Percentiles rank a stretch among this genome's conserved stretches.
These are phyloP conservation scores for Vaccinium myrtillus DNA, from an alignment of 148 eudicot genomes.

Conservation along the genomic window DNA sequence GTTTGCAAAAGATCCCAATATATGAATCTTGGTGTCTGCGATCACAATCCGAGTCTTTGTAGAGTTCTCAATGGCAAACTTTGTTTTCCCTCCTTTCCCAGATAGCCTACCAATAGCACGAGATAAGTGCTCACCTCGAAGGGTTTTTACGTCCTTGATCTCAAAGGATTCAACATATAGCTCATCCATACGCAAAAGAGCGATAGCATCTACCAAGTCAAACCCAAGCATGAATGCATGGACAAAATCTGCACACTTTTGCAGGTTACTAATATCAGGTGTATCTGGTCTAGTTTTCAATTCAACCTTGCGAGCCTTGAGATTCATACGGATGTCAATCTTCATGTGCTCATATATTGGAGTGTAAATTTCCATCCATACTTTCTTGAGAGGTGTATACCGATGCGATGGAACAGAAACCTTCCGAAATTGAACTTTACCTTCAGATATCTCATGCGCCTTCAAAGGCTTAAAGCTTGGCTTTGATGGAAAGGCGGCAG, in stretches of 20 bases:
- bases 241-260: slow-evolving; percentile 78
- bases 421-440: slow-evolving; percentile 60
- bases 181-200: slow-evolving; percentile 69
- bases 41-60: slow-evolving; percentile 82
- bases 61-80: slow-evolving; percentile 84
- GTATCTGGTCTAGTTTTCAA: slow-evolving; percentile 71
- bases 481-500: slow-evolving; percentile 35
- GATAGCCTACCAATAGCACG: slow-evolving; percentile 84
- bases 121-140: slow-evolving; percentile 74
- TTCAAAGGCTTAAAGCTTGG: slow-evolving; percentile 61
- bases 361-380: slow-evolving; percentile 77
- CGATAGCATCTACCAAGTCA: slow-evolving; percentile 64
- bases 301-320: slow-evolving; percentile 67
- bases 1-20: slow-evolving; percentile 64
- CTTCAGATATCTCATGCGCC: slow-evolving; percentile 83
- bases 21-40: slow-evolving; percentile 72
- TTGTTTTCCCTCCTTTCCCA: slow-evolving; percentile 87
- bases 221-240: slow-evolving; percentile 88
- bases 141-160: slow-evolving; percentile 83
- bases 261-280: slow-evolving; percentile 72
- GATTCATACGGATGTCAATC: slow-evolving; percentile 81
- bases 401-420: slow-evolving; percentile 72
- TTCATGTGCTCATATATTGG: slow-evolving; percentile 80
- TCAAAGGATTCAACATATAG: slow-evolving; percentile 76
- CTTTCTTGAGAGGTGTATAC: slow-evolving; percentile 69